phyloP scores from a whole-genome alignment of 805 yeast genomes.

The Cyberlindnera petersonii region DNA sequence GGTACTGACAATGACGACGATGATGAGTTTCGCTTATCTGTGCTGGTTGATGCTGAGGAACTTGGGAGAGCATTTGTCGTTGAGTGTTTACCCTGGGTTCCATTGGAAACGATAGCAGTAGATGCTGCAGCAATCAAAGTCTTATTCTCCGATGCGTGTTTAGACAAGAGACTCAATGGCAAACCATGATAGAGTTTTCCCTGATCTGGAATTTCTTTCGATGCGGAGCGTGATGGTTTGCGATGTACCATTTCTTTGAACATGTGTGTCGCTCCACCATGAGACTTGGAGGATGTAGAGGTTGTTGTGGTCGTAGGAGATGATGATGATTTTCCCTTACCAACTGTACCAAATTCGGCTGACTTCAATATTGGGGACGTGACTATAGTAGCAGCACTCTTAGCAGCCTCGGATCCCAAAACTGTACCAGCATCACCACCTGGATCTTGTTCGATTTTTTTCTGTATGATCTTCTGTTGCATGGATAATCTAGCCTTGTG shows the following conservation, averaged over 20 bases:
- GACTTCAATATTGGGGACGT: slow-evolving; percentile 14
- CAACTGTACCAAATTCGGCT: slow-evolving; percentile 7
- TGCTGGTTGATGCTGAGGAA: not conserved
- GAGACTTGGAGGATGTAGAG: slow-evolving; percentile 1
- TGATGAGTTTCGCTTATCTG: slow-evolving; percentile 1
- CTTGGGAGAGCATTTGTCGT: slow-evolving; percentile 1
- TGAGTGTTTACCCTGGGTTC: not conserved
- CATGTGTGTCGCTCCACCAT: slow-evolving; percentile 23
- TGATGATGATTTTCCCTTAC: not conserved
- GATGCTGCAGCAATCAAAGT: slow-evolving; percentile 26
- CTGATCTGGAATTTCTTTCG: slow-evolving; percentile 29
- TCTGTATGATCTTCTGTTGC: slow-evolving; percentile 39
- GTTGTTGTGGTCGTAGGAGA: slow-evolving; percentile 1
- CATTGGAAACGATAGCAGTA: slow-evolving; percentile 20
- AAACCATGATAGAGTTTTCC: slow-evolving; percentile 33
- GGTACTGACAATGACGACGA: not conserved
- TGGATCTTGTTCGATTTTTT: slow-evolving; percentile 27
- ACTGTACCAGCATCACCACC: slow-evolving; percentile 31
- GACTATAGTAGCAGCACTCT: slow-evolving; percentile 34
- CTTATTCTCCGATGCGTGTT: slow-evolving; percentile 6
- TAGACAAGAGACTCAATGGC: slow-evolving; percentile 21
- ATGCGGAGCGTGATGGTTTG: slow-evolving; percentile 15
- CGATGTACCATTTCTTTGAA: slow-evolving; percentile 33
- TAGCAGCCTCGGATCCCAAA: slow-evolving; percentile 34
- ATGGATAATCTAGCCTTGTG: slow-evolving; percentile 46